Conservation (phyloP, 148 eudicot genomes). For the Selenicereus undatus region DNA sequence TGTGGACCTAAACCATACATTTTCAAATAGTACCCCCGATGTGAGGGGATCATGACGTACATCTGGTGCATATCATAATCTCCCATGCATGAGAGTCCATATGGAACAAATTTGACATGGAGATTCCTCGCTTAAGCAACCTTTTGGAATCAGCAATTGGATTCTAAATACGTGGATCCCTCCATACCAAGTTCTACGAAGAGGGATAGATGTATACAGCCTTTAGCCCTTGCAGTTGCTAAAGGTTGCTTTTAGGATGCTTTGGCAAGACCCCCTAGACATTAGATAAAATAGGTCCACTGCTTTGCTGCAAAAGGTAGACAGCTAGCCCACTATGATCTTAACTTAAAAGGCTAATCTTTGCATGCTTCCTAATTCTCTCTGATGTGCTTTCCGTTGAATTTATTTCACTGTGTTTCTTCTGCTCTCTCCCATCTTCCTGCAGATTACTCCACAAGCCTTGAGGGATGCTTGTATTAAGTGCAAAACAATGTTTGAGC, state of each 20-base stretch:
- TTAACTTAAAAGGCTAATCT: background rate
- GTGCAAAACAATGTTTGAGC: background rate
- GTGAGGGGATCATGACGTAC: background rate
- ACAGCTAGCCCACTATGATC: background rate
- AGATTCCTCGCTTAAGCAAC: too few species aligned
- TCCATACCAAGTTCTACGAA: too few species aligned
- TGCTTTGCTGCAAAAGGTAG: background rate
- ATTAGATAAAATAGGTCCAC: too few species aligned
- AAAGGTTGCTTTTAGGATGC: background rate
- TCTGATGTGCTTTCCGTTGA: too few species aligned
- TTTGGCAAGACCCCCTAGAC: too few species aligned
- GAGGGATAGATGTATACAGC: background rate
- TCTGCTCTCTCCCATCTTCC: background rate
- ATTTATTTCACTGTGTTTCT: too few species aligned
- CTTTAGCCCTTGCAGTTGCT: background rate
- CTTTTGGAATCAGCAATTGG: too few species aligned
- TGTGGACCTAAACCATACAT: background rate
- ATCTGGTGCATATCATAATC: background rate
- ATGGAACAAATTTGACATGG: too few species aligned
- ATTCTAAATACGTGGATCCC: too few species aligned
- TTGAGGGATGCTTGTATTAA: background rate
- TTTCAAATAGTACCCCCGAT: background rate
- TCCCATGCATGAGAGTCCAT: background rate
- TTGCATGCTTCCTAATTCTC: background rate
- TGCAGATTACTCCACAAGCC: background rate